phyloP scores from a whole-genome alignment of 2,329 filamentous ascomycete species.

The Scytalidium sp. region DNA sequence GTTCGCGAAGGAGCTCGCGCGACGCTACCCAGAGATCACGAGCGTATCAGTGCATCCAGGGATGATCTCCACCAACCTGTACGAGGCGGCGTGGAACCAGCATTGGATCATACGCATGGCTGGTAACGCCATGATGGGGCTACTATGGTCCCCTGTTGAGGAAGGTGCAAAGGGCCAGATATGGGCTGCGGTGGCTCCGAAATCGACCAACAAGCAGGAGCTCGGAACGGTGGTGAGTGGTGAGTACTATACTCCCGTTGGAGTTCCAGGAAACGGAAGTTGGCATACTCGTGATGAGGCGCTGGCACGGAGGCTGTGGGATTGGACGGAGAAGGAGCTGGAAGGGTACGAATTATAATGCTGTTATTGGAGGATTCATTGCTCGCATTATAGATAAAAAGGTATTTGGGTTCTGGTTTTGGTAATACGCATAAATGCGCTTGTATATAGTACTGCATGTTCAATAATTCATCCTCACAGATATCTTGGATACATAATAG shows the following conservation, averaged over 20 bases:
- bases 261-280: constrained; percentile 23
- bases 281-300: constrained; percentile 19
- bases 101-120: neutral
- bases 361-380: neutral
- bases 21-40: constrained; percentile 33
- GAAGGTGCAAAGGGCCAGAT: constrained; percentile 36
- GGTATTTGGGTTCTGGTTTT: neutral
- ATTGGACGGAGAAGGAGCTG: constrained; percentile 32
- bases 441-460: no score
- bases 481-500: no score
- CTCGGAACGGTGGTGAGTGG: constrained; percentile 27
- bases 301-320: constrained; percentile 31
- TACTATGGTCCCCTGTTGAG: constrained; percentile 20
- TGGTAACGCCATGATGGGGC: neutral
- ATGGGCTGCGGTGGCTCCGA: constrained; percentile 34
- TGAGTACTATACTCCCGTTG: constrained; percentile 36
- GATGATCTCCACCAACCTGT: constrained; percentile 34
- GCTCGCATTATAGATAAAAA: neutral
- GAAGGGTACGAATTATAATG: constrained; percentile 7
- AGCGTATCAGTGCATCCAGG: constrained; percentile 39
- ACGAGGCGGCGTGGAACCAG: constrained; percentile 1
- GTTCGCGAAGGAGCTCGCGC: constrained; percentile 37
- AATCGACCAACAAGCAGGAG: constrained; percentile 6
- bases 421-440: no score
- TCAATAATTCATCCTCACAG: no score